Base-by-base conservation (phyloP, 345 rosid species). In the Aquilaria malaccensis region DNA sequence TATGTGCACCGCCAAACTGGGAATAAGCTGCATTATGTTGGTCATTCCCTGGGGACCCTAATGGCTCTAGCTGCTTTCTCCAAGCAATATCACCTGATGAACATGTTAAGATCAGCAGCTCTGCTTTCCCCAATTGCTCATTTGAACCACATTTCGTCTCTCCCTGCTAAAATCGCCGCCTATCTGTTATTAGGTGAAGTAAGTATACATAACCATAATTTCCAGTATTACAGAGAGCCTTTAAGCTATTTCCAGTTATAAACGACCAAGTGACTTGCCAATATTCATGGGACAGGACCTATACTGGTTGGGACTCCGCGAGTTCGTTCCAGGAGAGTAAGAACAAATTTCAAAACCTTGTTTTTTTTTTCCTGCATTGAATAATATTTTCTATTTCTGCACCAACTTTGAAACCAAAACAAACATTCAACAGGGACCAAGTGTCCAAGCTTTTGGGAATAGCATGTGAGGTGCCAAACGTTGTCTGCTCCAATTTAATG, bases 21-120 rank as follows among this genome's bases (percentile, higher is more conserved):
- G 45, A 76, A 74, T 70, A 78, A 67, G 33, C 68, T 80, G 69
- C 87, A 78, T 64, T 76, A 74, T 66, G 79, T 78, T 73, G 85
- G 85, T 11, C 81, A 78, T 67, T 82, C 87, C 11, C 71, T 58
- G 79, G 90, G 79, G 55, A 71, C 30, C 30, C 59, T 59, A 11
- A 22, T 50, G 32, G 68, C 68, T 65, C 10, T 80, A 73, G 55
- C 30, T 83, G 13, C 81, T 80, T 2, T 71, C 10, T 37, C 43
- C 2, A 37, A 37, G 7, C 43, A 37, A 37, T 52, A 58, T 13
- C 76, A 37, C 43, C 43, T 37, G 7, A 37, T 78, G 62, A 60
- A 59, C 60, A 52, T 47, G 74, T 31, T 76, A 66, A 74, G 80
- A 70, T 78, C 88, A 33, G 81, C 77, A 32, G 80, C 65, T 4